A percentile compares a stretch with the other conserved stretches of the same genome.
These are phyloP conservation scores for Boletus calvinii DNA, from an alignment of 1,284 basidiomycete species.

Conservation along the genomic window DNA sequence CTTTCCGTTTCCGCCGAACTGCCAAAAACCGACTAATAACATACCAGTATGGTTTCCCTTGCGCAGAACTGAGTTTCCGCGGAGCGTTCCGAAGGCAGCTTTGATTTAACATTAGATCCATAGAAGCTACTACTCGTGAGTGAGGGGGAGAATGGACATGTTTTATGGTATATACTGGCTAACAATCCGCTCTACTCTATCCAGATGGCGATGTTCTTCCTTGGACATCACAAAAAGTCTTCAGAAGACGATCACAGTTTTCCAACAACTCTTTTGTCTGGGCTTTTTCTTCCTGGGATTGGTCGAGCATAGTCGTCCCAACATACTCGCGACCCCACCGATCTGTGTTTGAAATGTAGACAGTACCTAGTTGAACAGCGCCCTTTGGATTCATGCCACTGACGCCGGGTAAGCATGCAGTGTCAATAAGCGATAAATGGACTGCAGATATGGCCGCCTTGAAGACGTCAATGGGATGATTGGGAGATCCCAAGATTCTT, in stretches of 20 bases:
- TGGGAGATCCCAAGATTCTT: conserved; percentile 61
- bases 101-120: conserved; percentile 2
- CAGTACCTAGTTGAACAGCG: conserved; percentile 29
- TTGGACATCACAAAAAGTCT: conserved; percentile 26
- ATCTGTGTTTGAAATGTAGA: conserved; percentile 56
- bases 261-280: conserved; percentile 49
- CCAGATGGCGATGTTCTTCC: conserved; percentile 24
- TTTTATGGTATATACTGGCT: not conserved
- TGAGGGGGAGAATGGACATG: not conserved
- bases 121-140: not conserved
- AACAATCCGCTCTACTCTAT: conserved; percentile 1
- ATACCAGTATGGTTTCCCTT: not conserved
- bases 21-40: conserved; percentile 13
- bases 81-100: not conserved
- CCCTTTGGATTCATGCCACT: conserved; percentile 10
- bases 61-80: not conserved
- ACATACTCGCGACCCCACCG: conserved; percentile 56
- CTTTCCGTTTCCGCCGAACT: conserved; percentile 30
- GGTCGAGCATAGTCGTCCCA: conserved; percentile 45
- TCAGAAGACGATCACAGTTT: conserved; percentile 51
- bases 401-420: conserved; percentile 26
- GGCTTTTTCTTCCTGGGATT: conserved; percentile 46
- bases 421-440: conserved; percentile 52
- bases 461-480: conserved; percentile 59
- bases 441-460: conserved; percentile 66